Percentiles rank a stretch among this genome's conserved stretches.
Evolutionary conservation across 331 rosid species (phyloP).

Genomic region (Pyrus hybrid): DNA sequence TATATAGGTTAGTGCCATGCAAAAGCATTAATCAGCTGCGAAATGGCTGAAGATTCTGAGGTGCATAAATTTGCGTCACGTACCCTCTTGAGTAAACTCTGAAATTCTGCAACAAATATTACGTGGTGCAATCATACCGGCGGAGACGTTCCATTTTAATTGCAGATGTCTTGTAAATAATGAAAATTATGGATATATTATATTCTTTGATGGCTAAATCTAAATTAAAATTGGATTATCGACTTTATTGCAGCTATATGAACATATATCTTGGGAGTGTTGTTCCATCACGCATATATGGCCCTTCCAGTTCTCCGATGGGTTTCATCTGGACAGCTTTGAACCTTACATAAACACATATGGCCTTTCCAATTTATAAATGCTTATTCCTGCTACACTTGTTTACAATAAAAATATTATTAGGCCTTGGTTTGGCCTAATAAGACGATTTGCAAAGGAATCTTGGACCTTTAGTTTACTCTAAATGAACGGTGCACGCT

Average conservation of each 20-base stretch:
- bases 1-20: background rate
- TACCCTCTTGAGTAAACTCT: slow-evolving; percentile 17
- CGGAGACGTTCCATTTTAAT: background rate
- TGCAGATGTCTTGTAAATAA: slow-evolving; percentile 6
- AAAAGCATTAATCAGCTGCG: background rate
- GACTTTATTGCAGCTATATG: background rate
- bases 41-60: background rate
- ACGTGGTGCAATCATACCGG: slow-evolving; percentile 15
- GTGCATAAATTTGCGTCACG: background rate
- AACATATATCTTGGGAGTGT: slow-evolving; percentile 5
- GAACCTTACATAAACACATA: background rate
- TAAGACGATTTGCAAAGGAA: too few species aligned
- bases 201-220: background rate
- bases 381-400: too few species aligned
- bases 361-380: background rate
- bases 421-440: background rate
- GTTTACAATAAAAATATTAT: background rate
- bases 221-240: background rate
- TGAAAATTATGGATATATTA: slow-evolving; percentile 27
- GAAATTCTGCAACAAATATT: slow-evolving; percentile 9
- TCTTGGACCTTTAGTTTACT: too few species aligned
- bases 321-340: background rate
- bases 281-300: background rate
- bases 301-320: background rate
- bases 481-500: too few species aligned